Evolutionary conservation across 306 rosid species (phyloP).

Genomic region (Calophaca sinica): DNA sequence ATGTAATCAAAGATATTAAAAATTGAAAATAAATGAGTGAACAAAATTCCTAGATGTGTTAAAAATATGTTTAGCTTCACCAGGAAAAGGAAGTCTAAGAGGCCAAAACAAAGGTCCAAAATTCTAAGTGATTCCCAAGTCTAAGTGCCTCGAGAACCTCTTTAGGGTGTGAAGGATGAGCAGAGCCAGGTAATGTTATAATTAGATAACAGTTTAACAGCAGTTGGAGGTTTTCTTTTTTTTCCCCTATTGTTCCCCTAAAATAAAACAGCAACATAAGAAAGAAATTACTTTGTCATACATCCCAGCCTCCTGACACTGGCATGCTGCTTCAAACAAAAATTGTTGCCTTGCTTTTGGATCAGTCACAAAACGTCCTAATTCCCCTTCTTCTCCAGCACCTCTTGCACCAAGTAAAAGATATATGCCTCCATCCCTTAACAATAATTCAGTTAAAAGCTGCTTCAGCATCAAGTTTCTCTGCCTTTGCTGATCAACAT

Average conservation of each 20-base stretch:
- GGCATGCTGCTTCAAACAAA: slow-evolving; percentile 89
- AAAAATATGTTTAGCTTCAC: slow-evolving; percentile 25
- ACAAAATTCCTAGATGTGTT: slow-evolving; percentile 20
- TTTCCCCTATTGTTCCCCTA: slow-evolving; percentile 14
- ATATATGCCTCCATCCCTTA: slow-evolving; percentile 86
- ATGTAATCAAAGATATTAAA: slow-evolving; percentile 14
- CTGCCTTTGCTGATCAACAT: slow-evolving; percentile 91
- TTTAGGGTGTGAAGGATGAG: slow-evolving; percentile 10
- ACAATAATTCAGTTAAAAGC: slow-evolving; percentile 84
- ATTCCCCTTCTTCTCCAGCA: slow-evolving; percentile 95
- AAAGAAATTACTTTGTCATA: slow-evolving; percentile 74
- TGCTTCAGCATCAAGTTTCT: slow-evolving; percentile 95
- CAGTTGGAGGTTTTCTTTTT: not conserved
- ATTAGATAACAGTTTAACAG: not conserved
- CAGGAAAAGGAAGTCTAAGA: slow-evolving; percentile 24
- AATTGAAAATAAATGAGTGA: not conserved
- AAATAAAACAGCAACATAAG: slow-evolving; percentile 27
- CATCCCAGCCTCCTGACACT: slow-evolving; percentile 94
- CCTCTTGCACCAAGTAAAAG: slow-evolving; percentile 95
- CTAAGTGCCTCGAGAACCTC: slow-evolving; percentile 39
- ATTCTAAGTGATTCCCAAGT: slow-evolving; percentile 21
- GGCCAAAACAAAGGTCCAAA: slow-evolving; percentile 29
- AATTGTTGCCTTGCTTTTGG: slow-evolving; percentile 80
- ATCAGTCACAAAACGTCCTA: slow-evolving; percentile 81
- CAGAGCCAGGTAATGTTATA: slow-evolving; percentile 31